phyloP scores from a whole-genome alignment of 2,329 filamentous ascomycete species.

The Aspergillus sp. region DNA sequence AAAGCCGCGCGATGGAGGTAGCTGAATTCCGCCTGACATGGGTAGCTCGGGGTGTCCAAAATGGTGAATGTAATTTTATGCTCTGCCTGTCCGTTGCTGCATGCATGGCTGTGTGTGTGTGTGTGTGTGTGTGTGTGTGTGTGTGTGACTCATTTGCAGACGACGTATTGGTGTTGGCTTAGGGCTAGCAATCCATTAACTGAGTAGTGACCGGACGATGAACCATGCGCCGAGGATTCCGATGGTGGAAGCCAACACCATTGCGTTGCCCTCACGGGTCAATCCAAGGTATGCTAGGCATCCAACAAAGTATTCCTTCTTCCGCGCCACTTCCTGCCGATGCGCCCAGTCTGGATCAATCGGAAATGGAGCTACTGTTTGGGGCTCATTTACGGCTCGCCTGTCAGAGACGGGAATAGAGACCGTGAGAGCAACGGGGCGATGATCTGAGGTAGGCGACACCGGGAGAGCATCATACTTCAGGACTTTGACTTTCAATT shows the following conservation, averaged over 20 bases:
- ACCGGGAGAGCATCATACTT: slow-evolving; percentile 60
- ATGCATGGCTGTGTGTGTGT: background rate
- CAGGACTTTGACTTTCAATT: slow-evolving; percentile 1
- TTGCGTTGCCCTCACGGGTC: slow-evolving; percentile 48
- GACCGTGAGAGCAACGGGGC: slow-evolving; percentile 73
- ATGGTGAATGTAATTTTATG: background rate
- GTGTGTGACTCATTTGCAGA: background rate
- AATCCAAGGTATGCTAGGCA: slow-evolving; percentile 54
- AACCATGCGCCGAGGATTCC: slow-evolving; percentile 43
- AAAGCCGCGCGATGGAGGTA: background rate
- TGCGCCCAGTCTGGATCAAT: slow-evolving; percentile 59
- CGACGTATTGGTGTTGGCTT: background rate
- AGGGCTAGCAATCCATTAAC: background rate
- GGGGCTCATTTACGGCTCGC: slow-evolving; percentile 32
- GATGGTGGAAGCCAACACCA: slow-evolving; percentile 41
- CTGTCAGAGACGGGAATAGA: slow-evolving; percentile 58
- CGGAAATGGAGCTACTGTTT: slow-evolving; percentile 53
- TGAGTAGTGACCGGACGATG: slow-evolving; percentile 38
- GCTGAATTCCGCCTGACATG: background rate
- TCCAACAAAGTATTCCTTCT: slow-evolving; percentile 61
- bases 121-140: background rate
- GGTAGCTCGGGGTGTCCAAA: background rate
- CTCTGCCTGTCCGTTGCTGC: background rate
- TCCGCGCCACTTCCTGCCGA: slow-evolving; percentile 54
- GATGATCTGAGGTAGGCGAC: slow-evolving; percentile 82